Conservation (phyloP, 177 flowering plant genomes). For the Vitis hybrid region DNA sequence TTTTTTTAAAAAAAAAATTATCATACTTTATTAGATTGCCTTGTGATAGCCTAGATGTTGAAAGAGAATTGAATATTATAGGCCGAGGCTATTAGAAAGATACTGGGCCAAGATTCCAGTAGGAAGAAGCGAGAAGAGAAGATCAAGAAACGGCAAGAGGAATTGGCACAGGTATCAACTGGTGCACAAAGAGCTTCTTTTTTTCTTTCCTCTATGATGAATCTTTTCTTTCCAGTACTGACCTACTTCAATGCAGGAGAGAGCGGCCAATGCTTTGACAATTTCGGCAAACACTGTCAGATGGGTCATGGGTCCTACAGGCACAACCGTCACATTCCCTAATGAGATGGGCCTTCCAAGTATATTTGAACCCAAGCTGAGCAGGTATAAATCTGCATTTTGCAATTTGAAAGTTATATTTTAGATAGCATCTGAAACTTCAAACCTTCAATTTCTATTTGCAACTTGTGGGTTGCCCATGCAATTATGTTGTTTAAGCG, state of each 20-base stretch:
- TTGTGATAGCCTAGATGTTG: neutral
- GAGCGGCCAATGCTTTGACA: conserved; percentile 33
- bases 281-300: conserved; percentile 36
- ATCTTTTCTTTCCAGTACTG: neutral
- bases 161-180: conserved; percentile 32
- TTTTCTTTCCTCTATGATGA: neutral
- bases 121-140: conserved; percentile 50
- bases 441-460: too few relatives aligned
- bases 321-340: conserved; percentile 47
- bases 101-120: conserved; percentile 59
- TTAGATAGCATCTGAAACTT: neutral
- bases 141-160: conserved; percentile 40
- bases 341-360: conserved; percentile 46
- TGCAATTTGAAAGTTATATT: neutral
- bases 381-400: conserved; percentile 32
- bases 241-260: conserved; percentile 35
- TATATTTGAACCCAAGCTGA: conserved; percentile 38
- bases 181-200: neutral
- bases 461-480: too few relatives aligned
- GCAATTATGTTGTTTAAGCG: too few relatives aligned
- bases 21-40: neutral
- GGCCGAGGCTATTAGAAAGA: conserved; percentile 65
- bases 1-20: too few relatives aligned
- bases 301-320: conserved; percentile 50
- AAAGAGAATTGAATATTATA: conserved; percentile 7